Evolutionary conservation across 179 eudicot genomes (phyloP).

Genomic region (Nepenthes alata): DNA sequence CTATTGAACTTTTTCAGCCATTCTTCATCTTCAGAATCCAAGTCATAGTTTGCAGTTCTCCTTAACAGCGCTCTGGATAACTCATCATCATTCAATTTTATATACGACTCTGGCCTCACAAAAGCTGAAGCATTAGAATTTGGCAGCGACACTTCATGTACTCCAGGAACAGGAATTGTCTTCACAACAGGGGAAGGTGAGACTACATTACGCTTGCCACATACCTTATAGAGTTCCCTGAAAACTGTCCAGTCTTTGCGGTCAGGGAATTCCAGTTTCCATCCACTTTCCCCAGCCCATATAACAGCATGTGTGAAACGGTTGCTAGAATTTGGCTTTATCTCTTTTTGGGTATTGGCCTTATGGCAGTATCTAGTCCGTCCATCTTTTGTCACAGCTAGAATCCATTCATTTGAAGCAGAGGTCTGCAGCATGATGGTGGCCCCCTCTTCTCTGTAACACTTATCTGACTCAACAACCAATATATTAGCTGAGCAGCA

Average conservation of each 20-base stretch:
- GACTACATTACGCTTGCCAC: constrained; percentile 46
- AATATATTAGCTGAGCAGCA: constrained; percentile 51
- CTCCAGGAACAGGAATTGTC: constrained; percentile 66
- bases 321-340: constrained; percentile 50
- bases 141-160: constrained; percentile 37
- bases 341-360: constrained; percentile 34
- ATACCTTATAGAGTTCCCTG: constrained; percentile 60
- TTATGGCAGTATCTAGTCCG: constrained; percentile 20
- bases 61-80: constrained; percentile 58
- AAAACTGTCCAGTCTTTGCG: constrained; percentile 70
- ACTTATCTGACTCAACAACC: constrained; percentile 58
- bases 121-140: constrained; percentile 20
- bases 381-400: constrained; percentile 51
- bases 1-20: constrained; percentile 52
- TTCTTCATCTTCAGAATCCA: constrained; percentile 76
- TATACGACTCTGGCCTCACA: constrained; percentile 54
- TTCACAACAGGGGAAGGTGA: constrained; percentile 28
- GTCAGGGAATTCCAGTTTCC: constrained; percentile 76
- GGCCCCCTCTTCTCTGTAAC: constrained; percentile 60
- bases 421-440: constrained; percentile 39
- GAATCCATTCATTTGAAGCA: constrained; percentile 46
- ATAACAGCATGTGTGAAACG: constrained; percentile 56
- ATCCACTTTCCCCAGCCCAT: constrained; percentile 55
- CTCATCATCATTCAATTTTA: constrained; percentile 52
- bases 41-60: constrained; percentile 58